A percentile compares a stretch with the other conserved stretches of the same genome.
phyloP scores from a whole-genome alignment of 768 basidiomycete genomes.

The Lactarius quietus region DNA sequence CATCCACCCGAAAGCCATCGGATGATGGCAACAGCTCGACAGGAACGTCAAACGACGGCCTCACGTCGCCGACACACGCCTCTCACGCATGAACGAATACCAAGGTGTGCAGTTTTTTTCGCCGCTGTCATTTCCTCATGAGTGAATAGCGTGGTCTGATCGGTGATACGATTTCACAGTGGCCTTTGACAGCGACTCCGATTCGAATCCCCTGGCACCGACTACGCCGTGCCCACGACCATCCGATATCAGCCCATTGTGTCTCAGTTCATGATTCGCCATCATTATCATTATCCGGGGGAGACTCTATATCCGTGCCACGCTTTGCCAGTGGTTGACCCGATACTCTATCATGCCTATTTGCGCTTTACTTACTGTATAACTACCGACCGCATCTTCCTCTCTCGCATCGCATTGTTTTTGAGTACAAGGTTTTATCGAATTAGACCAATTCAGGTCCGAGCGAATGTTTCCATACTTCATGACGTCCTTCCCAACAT shows the following conservation, averaged over 20 bases:
- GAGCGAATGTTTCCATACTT: not conserved
- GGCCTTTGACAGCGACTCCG: not conserved
- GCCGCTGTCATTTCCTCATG: not conserved
- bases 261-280: not conserved
- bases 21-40: not conserved
- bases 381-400: not conserved
- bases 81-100: not conserved
- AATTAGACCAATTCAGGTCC: not conserved
- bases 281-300: conserved; percentile 14
- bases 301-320: conserved; percentile 9
- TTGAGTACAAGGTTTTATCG: not conserved
- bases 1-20: not conserved
- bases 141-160: not conserved
- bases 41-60: not conserved
- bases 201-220: not conserved
- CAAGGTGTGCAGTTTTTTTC: not conserved
- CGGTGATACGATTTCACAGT: not conserved
- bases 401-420: not conserved
- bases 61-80: not conserved
- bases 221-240: not conserved
- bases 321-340: not conserved
- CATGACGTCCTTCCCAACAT: not conserved
- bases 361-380: conserved; percentile 11
- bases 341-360: not conserved
- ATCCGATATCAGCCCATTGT: not conserved